Conservation (phyloP, 1,284 basidiomycete genomes). For the Inonotus obliquus region DNA sequence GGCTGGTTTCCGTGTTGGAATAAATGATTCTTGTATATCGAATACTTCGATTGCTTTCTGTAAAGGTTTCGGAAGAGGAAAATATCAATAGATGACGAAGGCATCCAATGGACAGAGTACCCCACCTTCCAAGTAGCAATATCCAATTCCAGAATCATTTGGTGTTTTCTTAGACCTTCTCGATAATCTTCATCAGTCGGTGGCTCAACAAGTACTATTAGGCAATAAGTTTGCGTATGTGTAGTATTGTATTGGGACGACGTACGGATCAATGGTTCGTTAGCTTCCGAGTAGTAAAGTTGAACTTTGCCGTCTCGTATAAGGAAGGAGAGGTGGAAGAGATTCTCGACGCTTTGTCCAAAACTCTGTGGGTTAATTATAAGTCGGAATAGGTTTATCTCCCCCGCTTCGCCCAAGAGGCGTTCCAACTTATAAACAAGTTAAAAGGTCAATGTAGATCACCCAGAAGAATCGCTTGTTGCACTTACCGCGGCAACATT, state of each 20-base stretch:
- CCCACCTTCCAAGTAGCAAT: slow-evolving; percentile 75
- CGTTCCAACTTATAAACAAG: slow-evolving; percentile 43
- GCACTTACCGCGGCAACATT: slow-evolving; percentile 59
- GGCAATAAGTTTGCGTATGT: neutral
- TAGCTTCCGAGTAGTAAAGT: slow-evolving; percentile 52
- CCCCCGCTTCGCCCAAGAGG: slow-evolving; percentile 44
- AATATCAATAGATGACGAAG: neutral
- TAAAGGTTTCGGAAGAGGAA: neutral
- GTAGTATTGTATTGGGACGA: slow-evolving; percentile 8
- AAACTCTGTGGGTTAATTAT: slow-evolving; percentile 85
- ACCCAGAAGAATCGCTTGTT: neutral
- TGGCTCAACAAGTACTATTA: slow-evolving; percentile 32
- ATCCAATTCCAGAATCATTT: slow-evolving; percentile 85
- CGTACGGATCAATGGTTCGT: slow-evolving; percentile 74
- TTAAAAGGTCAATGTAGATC: neutral
- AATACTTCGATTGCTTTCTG: slow-evolving; percentile 81
- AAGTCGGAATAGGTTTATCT: slow-evolving; percentile 77
- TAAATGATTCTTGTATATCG: slow-evolving; percentile 61
- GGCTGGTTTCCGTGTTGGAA: slow-evolving; percentile 60
- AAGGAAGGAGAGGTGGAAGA: slow-evolving; percentile 90
- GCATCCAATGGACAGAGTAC: neutral
- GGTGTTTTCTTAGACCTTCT: slow-evolving; percentile 63
- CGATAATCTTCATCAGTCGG: slow-evolving; percentile 62
- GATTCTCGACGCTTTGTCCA: slow-evolving; percentile 88
- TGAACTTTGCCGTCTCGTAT: slow-evolving; percentile 81